Evolutionary conservation across 192 early-diverging fungal species (phyloP).

Genomic region (Spizellomyces sp.): DNA sequence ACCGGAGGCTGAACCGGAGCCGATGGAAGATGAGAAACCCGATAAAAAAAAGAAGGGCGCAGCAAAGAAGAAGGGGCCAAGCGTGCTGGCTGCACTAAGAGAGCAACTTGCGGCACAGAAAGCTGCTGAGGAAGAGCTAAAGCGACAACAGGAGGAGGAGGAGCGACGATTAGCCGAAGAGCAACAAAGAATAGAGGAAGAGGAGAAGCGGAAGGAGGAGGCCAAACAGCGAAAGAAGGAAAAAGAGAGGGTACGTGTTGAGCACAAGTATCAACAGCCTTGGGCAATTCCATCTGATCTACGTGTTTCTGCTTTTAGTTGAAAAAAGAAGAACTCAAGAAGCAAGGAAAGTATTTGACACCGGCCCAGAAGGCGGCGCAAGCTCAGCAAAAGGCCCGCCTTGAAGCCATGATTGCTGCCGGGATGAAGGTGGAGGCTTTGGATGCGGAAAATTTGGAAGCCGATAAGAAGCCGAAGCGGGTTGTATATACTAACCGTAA

Average conservation of each 20-base stretch:
- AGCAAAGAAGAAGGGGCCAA: conserved; percentile 58
- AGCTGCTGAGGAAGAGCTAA: conserved; percentile 76
- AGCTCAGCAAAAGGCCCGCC: conserved; percentile 65
- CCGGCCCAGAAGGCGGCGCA: conserved; percentile 90
- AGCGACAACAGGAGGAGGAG: conserved; percentile 42
- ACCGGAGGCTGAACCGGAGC: conserved; percentile 33
- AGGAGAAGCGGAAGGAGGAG: conserved; percentile 73
- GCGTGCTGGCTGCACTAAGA: conserved; percentile 40
- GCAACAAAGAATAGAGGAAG: conserved; percentile 73
- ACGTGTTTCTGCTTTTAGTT: conserved; percentile 40
- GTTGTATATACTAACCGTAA: conserved; percentile 77
- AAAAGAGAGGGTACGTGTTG: conserved; percentile 60
- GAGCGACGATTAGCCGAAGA: conserved; percentile 72
- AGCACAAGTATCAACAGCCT: conserved; percentile 23
- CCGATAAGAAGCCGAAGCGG: conserved; percentile 62
- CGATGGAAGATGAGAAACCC: conserved; percentile 54
- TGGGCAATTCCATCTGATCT: not conserved
- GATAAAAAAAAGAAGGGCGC: conserved; percentile 63
- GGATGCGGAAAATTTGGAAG: conserved; percentile 29
- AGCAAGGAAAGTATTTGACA: conserved; percentile 90
- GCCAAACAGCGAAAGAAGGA: conserved; percentile 78
- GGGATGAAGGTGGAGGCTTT: conserved; percentile 78
- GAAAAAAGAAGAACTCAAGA: conserved; percentile 86
- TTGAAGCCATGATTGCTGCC: conserved; percentile 77
- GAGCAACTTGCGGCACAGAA: conserved; percentile 34